These are phyloP conservation scores for Cystofilobasidium bisporidii DNA, from an alignment of 768 basidiomycete genomes.

Conservation along the genomic window DNA sequence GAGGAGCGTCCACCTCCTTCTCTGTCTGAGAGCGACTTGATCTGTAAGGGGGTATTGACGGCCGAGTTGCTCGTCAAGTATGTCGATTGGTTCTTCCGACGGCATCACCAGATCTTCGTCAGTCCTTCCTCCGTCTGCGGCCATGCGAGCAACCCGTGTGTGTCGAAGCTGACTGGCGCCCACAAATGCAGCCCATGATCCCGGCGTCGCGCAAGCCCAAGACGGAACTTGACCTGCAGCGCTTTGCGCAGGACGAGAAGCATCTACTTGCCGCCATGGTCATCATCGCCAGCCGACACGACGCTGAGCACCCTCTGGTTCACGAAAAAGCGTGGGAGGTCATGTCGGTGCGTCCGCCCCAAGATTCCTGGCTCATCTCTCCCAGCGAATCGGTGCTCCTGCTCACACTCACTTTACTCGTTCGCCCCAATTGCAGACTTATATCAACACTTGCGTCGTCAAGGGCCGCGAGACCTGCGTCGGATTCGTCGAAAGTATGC, in stretches of 20 bases:
- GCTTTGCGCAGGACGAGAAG: slow-evolving; percentile 29
- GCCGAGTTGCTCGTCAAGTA: slow-evolving; percentile 21
- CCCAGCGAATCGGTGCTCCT: no score
- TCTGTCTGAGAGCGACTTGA: slow-evolving; percentile 24
- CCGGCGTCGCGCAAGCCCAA: slow-evolving; percentile 27
- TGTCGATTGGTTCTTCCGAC: slow-evolving; percentile 29
- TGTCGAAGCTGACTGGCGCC: no score
- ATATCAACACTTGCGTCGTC: slow-evolving; percentile 28
- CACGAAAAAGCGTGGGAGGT: slow-evolving; percentile 29
- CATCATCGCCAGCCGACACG: slow-evolving; percentile 28
- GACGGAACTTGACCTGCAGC: slow-evolving; percentile 24
- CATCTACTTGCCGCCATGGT: slow-evolving; percentile 30
- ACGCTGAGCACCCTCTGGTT: slow-evolving; percentile 19
- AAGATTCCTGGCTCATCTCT: not conserved
- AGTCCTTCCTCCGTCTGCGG: not conserved
- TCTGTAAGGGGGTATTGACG: slow-evolving; percentile 23
- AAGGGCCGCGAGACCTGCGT: slow-evolving; percentile 29
- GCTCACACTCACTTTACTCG: not conserved
- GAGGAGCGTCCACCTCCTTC: not conserved
- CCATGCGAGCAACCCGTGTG: no score
- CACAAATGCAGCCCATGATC: slow-evolving; percentile 30
- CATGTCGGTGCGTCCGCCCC: slow-evolving; percentile 26
- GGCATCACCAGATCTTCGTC: slow-evolving; percentile 30
- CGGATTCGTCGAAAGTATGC: slow-evolving; percentile 31
- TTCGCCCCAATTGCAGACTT: not conserved